Base-by-base conservation (phyloP, 1,139 yeast species). In the Groenewaldozyma auringiensis region DNA sequence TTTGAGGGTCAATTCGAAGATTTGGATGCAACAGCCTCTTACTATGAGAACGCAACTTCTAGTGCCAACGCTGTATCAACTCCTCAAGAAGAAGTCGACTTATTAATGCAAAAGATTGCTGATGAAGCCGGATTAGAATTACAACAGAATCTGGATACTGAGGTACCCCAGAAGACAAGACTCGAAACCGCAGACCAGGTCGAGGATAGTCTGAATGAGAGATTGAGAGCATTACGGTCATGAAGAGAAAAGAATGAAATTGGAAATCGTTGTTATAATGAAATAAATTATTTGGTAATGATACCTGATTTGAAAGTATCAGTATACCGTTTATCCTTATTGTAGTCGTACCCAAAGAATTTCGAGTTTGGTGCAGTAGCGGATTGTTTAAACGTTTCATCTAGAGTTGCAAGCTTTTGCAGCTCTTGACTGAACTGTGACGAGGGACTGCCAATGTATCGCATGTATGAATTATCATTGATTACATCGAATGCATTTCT, bases 81-180 rank as follows among this genome's bases (percentile, higher is more conserved):
- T 3, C 98, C 97, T 9, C 96, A 88, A 61, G 98, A 92, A 49
- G 95, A 89, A 56, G 98, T 94, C 27, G 97, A 92, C 63, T 77
- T 83, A 50, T 71, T 94, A 59, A 78, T 94, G 85, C 88, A 75
- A 60, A 89, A 86, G 65, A 92, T 94, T 31, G 98, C 98, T 0
- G 99, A 94, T 62, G 98, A 92, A 63, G 96, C 96, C 1, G 98
- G 98, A 2, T 71, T 94, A 42, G 98, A 94, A 62, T 73, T 92
- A 72, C 83, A 83, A 58, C 97, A 89, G 54, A 83, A 85, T 35
- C 69, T 83, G 62, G 84, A 76, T 48, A 70, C 76, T 20, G 58
- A 50, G 59, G 51, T 67, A 8, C 68, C 63, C 3, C 57, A 57
- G 14, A 54, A 59, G 47, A 62, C 57, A 8, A 55, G 63, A 41